phyloP scores from a whole-genome alignment of 176 grass and related monocot species.

The Aegilops sharonensis region DNA sequence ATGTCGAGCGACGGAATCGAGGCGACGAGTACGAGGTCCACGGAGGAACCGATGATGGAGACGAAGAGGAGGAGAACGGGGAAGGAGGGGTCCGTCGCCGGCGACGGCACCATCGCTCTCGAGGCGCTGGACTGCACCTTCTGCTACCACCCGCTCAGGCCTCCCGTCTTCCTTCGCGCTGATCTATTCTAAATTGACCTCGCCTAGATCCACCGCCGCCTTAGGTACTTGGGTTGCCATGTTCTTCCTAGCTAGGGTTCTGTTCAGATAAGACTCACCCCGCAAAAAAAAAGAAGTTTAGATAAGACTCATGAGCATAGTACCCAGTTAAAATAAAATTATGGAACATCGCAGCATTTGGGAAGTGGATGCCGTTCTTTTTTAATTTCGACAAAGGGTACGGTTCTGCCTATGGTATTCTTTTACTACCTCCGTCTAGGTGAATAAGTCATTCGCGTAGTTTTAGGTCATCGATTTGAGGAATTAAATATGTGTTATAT shows the following conservation, averaged over 20 bases:
- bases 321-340: too few species aligned
- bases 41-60: neutral
- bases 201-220: neutral
- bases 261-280: neutral
- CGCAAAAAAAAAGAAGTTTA: neutral
- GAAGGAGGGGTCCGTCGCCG: neutral
- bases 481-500: too few species aligned
- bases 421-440: too few species aligned
- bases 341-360: too few species aligned
- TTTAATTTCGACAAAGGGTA: too few species aligned
- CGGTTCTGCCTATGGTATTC: too few species aligned
- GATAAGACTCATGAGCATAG: neutral
- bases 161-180: neutral
- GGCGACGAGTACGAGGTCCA: neutral
- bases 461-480: too few species aligned
- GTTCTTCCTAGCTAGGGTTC: neutral
- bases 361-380: too few species aligned
- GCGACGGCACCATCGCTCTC: slow-evolving; percentile 17
- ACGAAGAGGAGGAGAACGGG: neutral
- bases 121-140: slow-evolving; percentile 46
- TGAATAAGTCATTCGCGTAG: too few species aligned
- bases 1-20: neutral
- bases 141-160: slow-evolving; percentile 34
- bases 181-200: neutral
- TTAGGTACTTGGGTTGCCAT: neutral